Evolutionary conservation across 257 asterid species (phyloP), one percentile per base, ranked within the genome.

Genomic region (Jaltomata sinuosa): DNA sequence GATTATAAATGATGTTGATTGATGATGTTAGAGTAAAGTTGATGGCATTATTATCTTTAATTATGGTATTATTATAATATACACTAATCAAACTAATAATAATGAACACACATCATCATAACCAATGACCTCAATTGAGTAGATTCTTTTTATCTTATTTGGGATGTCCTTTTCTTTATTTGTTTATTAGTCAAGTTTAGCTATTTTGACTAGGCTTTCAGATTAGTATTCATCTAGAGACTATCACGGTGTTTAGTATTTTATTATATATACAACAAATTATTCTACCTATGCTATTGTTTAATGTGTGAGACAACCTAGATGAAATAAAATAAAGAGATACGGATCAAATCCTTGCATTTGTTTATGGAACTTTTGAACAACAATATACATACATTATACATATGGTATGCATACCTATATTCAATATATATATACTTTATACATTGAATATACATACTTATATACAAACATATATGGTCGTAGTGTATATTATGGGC

Each of bases 121-220:
- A 54, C 81, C 88, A 83, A 83, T 82, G 82, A 62, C 81, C 74
- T 62, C 53, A 85, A 83, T 80, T 67, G 86, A 72, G 86, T 82
- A 81, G 80, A 85, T 85, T 87, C 80, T 59, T 87, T 84, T 64
- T 68, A 21, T 84, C 83, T 79, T 83, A 72, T 52, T 87, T 85
- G 27, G 54, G 55, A 52, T 82, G 85, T 21, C 82, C n/a, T 76
- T 80, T 61, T 85, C 59, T 50, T 1, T 49, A 27, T 25, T 18
- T 61, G 32, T 88, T 83, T 88, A 88, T 78, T 89, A 78, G 52
- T 64, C 64, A 84, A 59, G 69, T 83, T 55, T 74, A 45, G 85
- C 80, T 54, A 81, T 50, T 79, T 38, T 80, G 36, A 71, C 76
- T 21, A 22, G 80, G 18, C 61, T 42, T 53, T 2, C 18, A 27